phyloP scores from a whole-genome alignment of 208 protist species.

The Strigomonas culicis region DNA sequence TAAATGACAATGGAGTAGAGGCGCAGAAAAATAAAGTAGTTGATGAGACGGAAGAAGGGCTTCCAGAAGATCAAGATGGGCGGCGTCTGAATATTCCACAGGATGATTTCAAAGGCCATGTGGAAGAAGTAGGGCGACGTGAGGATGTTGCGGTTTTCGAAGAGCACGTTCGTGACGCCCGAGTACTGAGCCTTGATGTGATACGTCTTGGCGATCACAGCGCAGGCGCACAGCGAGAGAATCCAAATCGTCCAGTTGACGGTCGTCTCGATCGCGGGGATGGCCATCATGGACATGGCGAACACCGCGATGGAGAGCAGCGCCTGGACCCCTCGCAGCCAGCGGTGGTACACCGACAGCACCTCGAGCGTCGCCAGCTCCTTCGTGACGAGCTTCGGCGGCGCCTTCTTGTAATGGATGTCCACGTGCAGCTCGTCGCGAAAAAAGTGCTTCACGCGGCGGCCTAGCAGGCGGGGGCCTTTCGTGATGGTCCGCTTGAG shows the following conservation, averaged over 20 bases:
- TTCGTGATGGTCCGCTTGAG: constrained; percentile 39
- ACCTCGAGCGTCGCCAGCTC: constrained; percentile 53
- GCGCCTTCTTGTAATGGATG: constrained; percentile 44
- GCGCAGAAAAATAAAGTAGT: constrained; percentile 71
- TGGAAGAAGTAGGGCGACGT: constrained; percentile 68
- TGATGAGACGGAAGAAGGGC: constrained; percentile 47
- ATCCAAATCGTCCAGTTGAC: constrained; percentile 67
- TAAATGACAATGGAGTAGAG: constrained; percentile 70
- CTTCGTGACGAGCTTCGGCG: constrained; percentile 32
- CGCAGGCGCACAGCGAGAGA: constrained; percentile 30
- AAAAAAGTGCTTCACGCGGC: constrained; percentile 63
- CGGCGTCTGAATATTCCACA: constrained; percentile 76
- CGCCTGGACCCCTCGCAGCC: constrained; percentile 66
- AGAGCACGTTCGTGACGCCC: constrained; percentile 60
- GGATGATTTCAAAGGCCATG: constrained; percentile 49
- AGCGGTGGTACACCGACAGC: constrained; percentile 60
- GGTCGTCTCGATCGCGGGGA: constrained; percentile 20
- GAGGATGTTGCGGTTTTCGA: constrained; percentile 50
- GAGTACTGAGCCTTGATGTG: constrained; percentile 60
- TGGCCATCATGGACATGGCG: constrained; percentile 41
- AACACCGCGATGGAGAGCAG: constrained; percentile 57
- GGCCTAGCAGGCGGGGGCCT: constrained; percentile 48
- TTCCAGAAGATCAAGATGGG: constrained; percentile 42
- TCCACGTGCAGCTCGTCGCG: constrained; percentile 64
- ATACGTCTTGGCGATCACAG: constrained; percentile 63